Base-by-base conservation (phyloP, 2,329 filamentous ascomycete genomes). In the Didymellaceae sp. region DNA sequence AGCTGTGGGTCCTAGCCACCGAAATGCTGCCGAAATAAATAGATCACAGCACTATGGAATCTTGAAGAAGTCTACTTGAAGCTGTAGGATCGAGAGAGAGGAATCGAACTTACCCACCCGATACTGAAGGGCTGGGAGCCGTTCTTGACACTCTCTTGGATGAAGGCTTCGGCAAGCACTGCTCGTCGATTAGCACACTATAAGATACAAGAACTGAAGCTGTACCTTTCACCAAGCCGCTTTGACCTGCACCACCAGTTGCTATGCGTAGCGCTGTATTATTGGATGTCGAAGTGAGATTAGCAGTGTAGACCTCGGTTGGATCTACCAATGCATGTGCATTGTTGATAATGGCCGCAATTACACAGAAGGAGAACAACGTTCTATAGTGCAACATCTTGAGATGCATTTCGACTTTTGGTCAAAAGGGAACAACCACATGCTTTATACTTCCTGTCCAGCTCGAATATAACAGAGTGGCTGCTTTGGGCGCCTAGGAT, bases 21-120 rank as follows among this genome's bases (percentile, higher is more conserved):
- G n/a, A n/a, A n/a, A n/a, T n/a, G n/a, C n/a, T n/a, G n/a, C n/a
- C n/a, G n/a, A n/a, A n/a, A n/a, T n/a, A n/a, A n/a, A n/a, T n/a
- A n/a, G n/a, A n/a, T n/a, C n/a, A n/a, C n/a, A n/a, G n/a, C n/a
- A n/a, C n/a, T n/a, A n/a, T n/a, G n/a, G n/a, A n/a, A n/a, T n/a
- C n/a, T n/a, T n/a, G n/a, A n/a, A n/a, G n/a, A n/a, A n/a, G n/a
- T n/a, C n/a, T n/a, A n/a, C n/a, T n/a, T n/a, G n/a, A n/a, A n/a
- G n/a, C n/a, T n/a, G n/a, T n/a, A n/a, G n/a, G n/a, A n/a, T n/a
- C n/a, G n/a, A n/a, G n/a, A n/a, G n/a, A n/a, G n/a, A n/a, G n/a
- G n/a, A n/a, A n/a, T n/a, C n/a, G n/a, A n/a, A 49, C 48, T 9
- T 46, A 54, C 73, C 77, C 78, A 80, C 16, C 69, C 77, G 5